Conservation (phyloP, 2,329 filamentous ascomycete genomes). For the Colletotrichum tamarilloi region DNA sequence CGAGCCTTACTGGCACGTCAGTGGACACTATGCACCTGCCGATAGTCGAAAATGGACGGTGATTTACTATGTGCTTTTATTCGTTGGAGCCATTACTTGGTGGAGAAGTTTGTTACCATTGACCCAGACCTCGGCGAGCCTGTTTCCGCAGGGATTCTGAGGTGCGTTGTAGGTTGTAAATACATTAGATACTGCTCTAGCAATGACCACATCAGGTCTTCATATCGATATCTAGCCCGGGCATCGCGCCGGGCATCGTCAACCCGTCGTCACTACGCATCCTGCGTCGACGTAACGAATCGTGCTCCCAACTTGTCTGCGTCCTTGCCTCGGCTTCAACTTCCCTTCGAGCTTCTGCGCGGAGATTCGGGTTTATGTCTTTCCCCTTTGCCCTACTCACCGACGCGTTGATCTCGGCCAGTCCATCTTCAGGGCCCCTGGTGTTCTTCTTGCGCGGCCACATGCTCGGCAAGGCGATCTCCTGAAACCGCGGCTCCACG, state of each 20-base stretch:
- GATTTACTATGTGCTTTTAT: slow-evolving; percentile 81
- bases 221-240: slow-evolving; percentile 49
- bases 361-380: slow-evolving; percentile 61
- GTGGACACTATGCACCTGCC: background rate
- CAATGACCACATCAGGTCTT: slow-evolving; percentile 29
- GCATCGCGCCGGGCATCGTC: slow-evolving; percentile 60
- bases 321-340: slow-evolving; percentile 55
- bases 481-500: slow-evolving; percentile 87
- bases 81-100: slow-evolving; percentile 78
- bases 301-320: slow-evolving; percentile 48
- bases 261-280: slow-evolving; percentile 51
- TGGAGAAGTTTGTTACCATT: slow-evolving; percentile 76
- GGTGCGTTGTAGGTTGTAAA: background rate
- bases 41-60: slow-evolving; percentile 70
- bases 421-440: slow-evolving; percentile 73
- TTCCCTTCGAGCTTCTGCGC: slow-evolving; percentile 62
- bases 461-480: slow-evolving; percentile 83
- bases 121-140: slow-evolving; percentile 70
- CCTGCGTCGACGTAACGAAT: slow-evolving; percentile 53
- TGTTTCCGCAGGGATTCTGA: slow-evolving; percentile 44
- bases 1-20: slow-evolving; percentile 58
- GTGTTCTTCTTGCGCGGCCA: slow-evolving; percentile 91
- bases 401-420: slow-evolving; percentile 58
- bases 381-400: slow-evolving; percentile 66
- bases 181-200: background rate